Percentiles rank a stretch among this genome's conserved stretches.
phyloP scores from a whole-genome alignment of 352 stramenopile species.

The Aphanomyces astaci region DNA sequence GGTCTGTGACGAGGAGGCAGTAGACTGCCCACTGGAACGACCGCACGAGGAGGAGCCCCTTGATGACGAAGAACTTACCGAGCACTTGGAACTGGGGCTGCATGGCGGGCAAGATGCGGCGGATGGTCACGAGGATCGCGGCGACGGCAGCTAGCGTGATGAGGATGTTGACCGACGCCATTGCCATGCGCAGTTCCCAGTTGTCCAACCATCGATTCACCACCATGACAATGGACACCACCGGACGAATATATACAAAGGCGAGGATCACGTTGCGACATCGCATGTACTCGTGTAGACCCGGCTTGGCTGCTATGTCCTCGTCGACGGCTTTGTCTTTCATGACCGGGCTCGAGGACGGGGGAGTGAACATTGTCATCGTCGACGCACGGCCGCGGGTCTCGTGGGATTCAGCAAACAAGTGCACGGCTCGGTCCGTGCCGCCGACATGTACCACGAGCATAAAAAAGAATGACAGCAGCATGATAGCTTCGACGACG shows the following conservation, averaged over 20 bases:
- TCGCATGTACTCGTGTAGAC: background rate
- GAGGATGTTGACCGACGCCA: background rate
- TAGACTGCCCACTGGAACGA: constrained; percentile 4
- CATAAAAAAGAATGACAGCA: constrained; percentile 3
- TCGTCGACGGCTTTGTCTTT: background rate
- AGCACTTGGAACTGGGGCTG: background rate
- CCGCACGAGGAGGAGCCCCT: constrained; percentile 1
- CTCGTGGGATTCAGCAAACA: background rate
- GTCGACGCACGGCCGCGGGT: background rate
- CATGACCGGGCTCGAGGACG: background rate
- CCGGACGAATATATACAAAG: background rate
- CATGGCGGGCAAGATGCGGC: background rate
- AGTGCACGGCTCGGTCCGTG: background rate
- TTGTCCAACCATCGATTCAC: background rate
- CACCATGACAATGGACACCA: constrained; percentile 2
- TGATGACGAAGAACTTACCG: constrained; percentile 6
- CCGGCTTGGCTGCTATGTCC: background rate
- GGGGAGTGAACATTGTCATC: background rate
- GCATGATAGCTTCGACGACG: constrained; percentile 7
- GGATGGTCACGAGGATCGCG: background rate
- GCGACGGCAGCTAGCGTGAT: background rate
- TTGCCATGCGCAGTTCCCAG: background rate
- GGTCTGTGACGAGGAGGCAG: background rate
- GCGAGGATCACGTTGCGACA: background rate
- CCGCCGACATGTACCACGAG: constrained; percentile 1